phyloP scores from a whole-genome alignment of 2,329 filamentous ascomycete species.

The Stagonosporopsis chrysanthemi region DNA sequence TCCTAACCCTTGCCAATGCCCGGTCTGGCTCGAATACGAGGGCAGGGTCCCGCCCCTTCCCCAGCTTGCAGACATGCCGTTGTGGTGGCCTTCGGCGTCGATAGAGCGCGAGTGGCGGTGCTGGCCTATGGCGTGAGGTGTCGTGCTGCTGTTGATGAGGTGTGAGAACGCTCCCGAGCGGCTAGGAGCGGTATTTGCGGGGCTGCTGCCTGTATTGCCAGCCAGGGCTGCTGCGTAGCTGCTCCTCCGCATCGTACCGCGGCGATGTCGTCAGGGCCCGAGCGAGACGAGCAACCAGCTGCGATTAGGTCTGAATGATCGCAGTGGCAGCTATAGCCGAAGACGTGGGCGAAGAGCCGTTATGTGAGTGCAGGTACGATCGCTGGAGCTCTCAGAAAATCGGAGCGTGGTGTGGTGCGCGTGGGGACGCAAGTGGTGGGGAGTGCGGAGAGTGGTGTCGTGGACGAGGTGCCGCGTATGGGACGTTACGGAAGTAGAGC shows the following conservation, averaged over 20 bases:
- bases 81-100: constrained; percentile 60
- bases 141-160: constrained; percentile 59
- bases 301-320: not conserved
- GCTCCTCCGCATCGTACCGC: constrained; percentile 24
- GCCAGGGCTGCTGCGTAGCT: constrained; percentile 67
- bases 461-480: constrained; percentile 15
- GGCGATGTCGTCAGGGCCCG: constrained; percentile 13
- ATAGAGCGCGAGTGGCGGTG: constrained; percentile 50
- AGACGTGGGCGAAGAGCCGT: not conserved
- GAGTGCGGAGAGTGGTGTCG: constrained; percentile 17
- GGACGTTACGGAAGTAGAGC: constrained; percentile 25
- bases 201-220: constrained; percentile 52
- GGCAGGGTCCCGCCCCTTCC: constrained; percentile 53
- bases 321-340: not conserved
- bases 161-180: constrained; percentile 61
- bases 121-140: constrained; percentile 33
- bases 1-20: constrained; percentile 41
- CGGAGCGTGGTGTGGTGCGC: constrained; percentile 14
- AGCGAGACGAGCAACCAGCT: not conserved
- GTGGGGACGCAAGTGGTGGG: constrained; percentile 24
- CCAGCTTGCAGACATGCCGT: constrained; percentile 53
- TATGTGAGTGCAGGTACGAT: not conserved
- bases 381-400: constrained; percentile 4
- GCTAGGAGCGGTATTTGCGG: constrained; percentile 43
- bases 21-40: constrained; percentile 58